A percentile compares a stretch with the other conserved stretches of the same genome.
These are phyloP conservation scores for Aureobasidium sp. DNA, from an alignment of 2,329 filamentous ascomycete species.

Conservation along the genomic window DNA sequence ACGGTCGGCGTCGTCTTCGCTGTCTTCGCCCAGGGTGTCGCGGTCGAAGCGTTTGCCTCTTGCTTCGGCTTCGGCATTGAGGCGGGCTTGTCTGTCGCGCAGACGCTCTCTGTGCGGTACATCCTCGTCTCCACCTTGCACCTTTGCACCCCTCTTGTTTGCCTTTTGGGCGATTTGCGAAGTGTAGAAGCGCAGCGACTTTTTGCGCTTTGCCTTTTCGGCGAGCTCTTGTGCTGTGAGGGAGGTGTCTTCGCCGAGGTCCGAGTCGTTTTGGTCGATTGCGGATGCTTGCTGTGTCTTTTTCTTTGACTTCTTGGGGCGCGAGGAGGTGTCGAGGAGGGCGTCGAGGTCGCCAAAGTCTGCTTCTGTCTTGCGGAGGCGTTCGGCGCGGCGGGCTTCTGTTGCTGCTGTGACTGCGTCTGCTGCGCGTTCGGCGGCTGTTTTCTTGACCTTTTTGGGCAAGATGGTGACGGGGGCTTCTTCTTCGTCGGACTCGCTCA, in stretches of 20 bases:
- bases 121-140: slow-evolving; percentile 71
- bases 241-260: slow-evolving; percentile 84
- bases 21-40: slow-evolving; percentile 62
- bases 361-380: slow-evolving; percentile 53
- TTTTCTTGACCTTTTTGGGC: slow-evolving; percentile 32
- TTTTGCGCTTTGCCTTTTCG: slow-evolving; percentile 84
- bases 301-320: slow-evolving; percentile 22
- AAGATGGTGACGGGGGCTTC: slow-evolving; percentile 17
- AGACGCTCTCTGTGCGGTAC: slow-evolving; percentile 84
- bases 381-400: slow-evolving; percentile 46
- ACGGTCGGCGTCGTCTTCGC: slow-evolving; percentile 54
- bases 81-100: slow-evolving; percentile 72
- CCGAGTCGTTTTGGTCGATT: slow-evolving; percentile 58
- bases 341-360: slow-evolving; percentile 64
- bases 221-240: slow-evolving; percentile 71
- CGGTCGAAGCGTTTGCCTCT: slow-evolving; percentile 62
- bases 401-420: slow-evolving; percentile 47
- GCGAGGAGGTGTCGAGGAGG: slow-evolving; percentile 39
- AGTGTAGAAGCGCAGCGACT: slow-evolving; percentile 93
- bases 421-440: slow-evolving; percentile 42
- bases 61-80: slow-evolving; percentile 82
- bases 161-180: slow-evolving; percentile 94
- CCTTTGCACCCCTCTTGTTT: slow-evolving; percentile 67
- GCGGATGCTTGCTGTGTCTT: slow-evolving; percentile 18
- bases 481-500: slow-evolving; percentile 30